These are phyloP conservation scores for Melanomma pulvis-pyrius DNA, from an alignment of 495 filamentous ascomycete genomes.

Conservation along the genomic window DNA sequence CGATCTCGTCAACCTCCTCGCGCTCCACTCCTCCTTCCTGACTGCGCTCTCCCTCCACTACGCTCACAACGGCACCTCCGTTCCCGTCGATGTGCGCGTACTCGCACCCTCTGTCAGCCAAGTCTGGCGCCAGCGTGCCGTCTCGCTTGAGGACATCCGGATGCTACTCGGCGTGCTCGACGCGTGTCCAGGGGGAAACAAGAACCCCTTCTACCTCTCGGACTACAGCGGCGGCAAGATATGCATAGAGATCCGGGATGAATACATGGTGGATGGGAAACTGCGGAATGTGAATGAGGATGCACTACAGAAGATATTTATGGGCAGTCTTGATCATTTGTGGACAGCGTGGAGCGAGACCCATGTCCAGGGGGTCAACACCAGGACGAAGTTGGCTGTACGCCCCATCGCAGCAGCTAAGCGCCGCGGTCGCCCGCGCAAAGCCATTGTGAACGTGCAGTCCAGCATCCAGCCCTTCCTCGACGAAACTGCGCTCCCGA, in stretches of 20 bases:
- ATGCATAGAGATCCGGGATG: constrained; percentile 48
- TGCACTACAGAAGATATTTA: constrained; percentile 57
- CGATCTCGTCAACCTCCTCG: constrained; percentile 59
- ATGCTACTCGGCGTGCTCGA: constrained; percentile 55
- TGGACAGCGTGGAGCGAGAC: constrained; percentile 49
- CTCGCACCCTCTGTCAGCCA: constrained; percentile 59
- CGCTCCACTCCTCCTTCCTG: constrained; percentile 60
- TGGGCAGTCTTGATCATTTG: constrained; percentile 50
- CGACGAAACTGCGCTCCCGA: constrained; percentile 17
- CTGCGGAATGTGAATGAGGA: constrained; percentile 59
- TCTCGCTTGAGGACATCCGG: constrained; percentile 60
- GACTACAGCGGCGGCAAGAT: constrained; percentile 63
- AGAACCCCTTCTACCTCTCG: constrained; percentile 51
- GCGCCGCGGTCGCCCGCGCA: constrained; percentile 33
- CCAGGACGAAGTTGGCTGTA: not conserved
- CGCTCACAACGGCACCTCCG: constrained; percentile 65
- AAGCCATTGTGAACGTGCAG: constrained; percentile 14
- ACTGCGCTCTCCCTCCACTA: constrained; percentile 61
- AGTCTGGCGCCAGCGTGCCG: constrained; percentile 63
- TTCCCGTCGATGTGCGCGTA: constrained; percentile 60
- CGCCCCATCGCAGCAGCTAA: constrained; percentile 34
- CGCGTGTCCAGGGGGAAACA: constrained; percentile 25
- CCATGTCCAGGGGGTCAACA: constrained; percentile 2
- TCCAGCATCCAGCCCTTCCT: constrained; percentile 18
- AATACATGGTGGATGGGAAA: constrained; percentile 48